phyloP scores from a whole-genome alignment of 2,329 filamentous ascomycete genomes.

The Colletotrichum phormii region DNA sequence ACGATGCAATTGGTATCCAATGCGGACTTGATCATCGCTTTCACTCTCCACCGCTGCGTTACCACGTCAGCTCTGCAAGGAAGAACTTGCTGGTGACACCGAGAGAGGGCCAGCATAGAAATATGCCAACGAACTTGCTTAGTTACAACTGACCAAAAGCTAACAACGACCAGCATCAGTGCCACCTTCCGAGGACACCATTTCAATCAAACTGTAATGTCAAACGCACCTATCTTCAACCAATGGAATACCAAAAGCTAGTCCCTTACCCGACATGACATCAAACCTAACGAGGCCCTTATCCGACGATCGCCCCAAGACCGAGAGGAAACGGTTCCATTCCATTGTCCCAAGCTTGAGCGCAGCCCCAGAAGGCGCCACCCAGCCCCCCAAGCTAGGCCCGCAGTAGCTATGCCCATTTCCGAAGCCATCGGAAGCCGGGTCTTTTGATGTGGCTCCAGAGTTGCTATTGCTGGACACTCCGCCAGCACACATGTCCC shows the following conservation, averaged over 20 bases:
- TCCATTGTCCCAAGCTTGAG: background rate
- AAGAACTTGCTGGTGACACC: background rate
- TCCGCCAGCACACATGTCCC: background rate
- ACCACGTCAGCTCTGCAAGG: background rate
- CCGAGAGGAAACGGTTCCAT: background rate
- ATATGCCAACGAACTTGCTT: background rate
- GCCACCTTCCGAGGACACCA: background rate
- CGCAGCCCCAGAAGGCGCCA: background rate
- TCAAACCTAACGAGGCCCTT: background rate
- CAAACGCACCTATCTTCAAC: background rate
- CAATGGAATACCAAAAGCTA: background rate
- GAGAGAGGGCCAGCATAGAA: background rate
- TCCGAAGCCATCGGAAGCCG: conserved; percentile 22
- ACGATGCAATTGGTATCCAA: background rate
- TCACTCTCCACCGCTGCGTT: background rate
- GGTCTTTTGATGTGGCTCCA: background rate
- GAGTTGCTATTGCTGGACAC: background rate
- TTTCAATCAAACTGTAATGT: background rate
- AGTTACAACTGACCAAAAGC: background rate
- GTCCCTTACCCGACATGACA: conserved; percentile 27
- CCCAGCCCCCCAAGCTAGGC: background rate
- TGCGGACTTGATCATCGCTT: background rate
- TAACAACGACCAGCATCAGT: background rate
- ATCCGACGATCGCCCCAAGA: conserved; percentile 15
- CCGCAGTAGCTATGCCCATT: background rate